Evolutionary conservation across 495 filamentous ascomycete genomes (phyloP).

Genomic region (Extremus antarcticus): DNA sequence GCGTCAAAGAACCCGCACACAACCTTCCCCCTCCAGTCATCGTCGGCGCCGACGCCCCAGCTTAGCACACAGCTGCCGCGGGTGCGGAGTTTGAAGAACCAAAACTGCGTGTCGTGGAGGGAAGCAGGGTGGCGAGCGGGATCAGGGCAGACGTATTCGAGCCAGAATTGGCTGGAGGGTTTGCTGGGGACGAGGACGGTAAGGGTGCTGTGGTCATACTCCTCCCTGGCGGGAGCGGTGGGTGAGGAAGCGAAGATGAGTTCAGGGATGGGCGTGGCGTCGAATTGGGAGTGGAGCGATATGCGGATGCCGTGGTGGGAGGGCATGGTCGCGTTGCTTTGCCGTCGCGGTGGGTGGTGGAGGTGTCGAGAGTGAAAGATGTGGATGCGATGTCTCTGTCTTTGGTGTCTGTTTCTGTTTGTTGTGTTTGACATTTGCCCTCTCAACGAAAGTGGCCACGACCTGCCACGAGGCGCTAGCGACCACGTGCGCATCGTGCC

Average conservation of each 20-base stretch:
- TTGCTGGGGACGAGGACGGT: neutral
- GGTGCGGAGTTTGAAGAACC: neutral
- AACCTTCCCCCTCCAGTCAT: neutral
- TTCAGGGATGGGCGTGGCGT: neutral
- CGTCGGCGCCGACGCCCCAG: slow-evolving; percentile 3
- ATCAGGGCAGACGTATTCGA: neutral
- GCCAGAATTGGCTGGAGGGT: slow-evolving; percentile 2
- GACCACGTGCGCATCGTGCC: neutral
- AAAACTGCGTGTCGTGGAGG: neutral
- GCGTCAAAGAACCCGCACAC: neutral
- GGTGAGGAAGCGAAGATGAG: neutral
- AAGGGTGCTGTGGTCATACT: neutral
- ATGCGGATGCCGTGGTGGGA: neutral
- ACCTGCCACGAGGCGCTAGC: neutral
- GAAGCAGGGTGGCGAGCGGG: neutral
- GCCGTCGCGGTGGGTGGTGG: neutral
- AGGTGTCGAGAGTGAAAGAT: neutral
- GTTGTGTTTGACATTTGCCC: neutral
- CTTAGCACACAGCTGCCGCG: neutral
- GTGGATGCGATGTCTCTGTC: no score
- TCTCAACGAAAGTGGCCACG: no score
- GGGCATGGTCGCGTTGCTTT: neutral
- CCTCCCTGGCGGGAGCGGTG: neutral
- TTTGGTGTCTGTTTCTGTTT: neutral
- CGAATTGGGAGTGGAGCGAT: neutral